Percentiles rank a stretch among this genome's conserved stretches.
Conservation (phyloP, 2,329 filamentous ascomycete species). For the Exserohilum rostratum region DNA sequence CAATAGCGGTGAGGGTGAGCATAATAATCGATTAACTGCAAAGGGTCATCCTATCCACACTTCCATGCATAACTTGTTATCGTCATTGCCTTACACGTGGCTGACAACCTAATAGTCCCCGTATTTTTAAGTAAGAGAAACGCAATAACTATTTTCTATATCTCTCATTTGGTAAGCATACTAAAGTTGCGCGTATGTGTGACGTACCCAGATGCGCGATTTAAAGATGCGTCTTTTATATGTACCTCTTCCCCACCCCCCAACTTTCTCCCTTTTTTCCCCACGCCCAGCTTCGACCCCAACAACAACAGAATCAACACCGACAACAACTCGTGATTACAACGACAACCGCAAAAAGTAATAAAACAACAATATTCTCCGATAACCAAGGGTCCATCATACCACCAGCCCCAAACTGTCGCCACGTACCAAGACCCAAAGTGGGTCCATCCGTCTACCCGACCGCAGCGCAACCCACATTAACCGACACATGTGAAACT, state of each 20-base stretch:
- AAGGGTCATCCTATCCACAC: no score
- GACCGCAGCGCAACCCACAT: no score
- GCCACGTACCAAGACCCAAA: not conserved
- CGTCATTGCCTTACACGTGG: not conserved
- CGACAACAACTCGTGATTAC: no score
- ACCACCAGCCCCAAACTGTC: not conserved
- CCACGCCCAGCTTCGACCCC: constrained; percentile 10
- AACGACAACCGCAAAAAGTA: no score
- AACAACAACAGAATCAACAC: constrained; percentile 15
- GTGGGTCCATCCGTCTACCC: not conserved
- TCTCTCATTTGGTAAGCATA: not conserved
- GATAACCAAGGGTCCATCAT: not conserved
- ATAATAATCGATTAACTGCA: not conserved
- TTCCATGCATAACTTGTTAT: not conserved
- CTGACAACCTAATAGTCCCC: no score
- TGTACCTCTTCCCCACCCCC: constrained; percentile 26
- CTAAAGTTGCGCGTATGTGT: not conserved
- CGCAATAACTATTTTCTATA: not conserved
- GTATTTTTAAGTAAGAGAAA: not conserved
- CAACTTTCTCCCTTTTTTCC: constrained; percentile 41
- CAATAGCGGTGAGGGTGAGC: no score
- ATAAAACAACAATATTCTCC: no score
- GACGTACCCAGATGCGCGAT: not conserved
- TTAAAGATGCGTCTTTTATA: constrained; percentile 15
- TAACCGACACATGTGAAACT: constrained; percentile 23